Evolutionary conservation across 2,329 filamentous ascomycete genomes (phyloP).

Genomic region (Hysterium pulicare): DNA sequence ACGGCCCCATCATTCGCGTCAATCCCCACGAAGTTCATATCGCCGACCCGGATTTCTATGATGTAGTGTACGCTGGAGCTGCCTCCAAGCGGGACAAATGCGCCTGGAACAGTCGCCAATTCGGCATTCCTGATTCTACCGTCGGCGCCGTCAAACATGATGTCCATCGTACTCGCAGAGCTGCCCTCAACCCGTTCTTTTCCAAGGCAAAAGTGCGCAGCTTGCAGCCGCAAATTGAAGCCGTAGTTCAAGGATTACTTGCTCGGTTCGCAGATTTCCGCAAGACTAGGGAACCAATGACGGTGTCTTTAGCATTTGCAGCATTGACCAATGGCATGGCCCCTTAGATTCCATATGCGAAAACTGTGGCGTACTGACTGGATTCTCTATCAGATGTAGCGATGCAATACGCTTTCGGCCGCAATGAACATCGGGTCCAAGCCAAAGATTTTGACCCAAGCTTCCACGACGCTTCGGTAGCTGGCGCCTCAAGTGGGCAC

Average conservation of each 20-base stretch:
- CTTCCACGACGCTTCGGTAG: constrained; percentile 21
- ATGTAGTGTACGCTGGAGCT: constrained; percentile 12
- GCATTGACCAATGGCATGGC: constrained; percentile 3
- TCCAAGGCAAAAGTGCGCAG: constrained; percentile 9
- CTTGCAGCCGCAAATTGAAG: constrained; percentile 13
- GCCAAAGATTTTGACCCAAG: constrained; percentile 22
- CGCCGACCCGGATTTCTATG: constrained; percentile 15
- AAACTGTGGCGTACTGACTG: constrained; percentile 12
- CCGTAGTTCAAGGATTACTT: constrained; percentile 2
- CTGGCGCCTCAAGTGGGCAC: constrained; percentile 20
- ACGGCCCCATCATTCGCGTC: constrained; percentile 21
- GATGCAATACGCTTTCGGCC: constrained; percentile 38
- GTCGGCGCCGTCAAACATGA: constrained; percentile 15
- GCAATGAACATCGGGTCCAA: constrained; percentile 29
- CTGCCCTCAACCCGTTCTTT: constrained; percentile 17
- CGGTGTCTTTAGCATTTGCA: constrained; percentile 2
- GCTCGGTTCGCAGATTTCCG: constrained; percentile 1
- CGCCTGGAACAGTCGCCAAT: constrained; percentile 8
- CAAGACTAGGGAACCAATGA: constrained; percentile 1
- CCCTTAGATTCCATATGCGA: background rate
- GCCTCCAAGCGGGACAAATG: constrained; percentile 13
- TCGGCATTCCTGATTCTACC: constrained; percentile 8
- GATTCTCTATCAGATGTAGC: constrained; percentile 32
- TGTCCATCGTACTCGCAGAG: constrained; percentile 14
- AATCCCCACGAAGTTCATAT: constrained; percentile 20